These are phyloP conservation scores for Xanthoconium separans DNA, from an alignment of 1,284 basidiomycete species.

Conservation along the genomic window DNA sequence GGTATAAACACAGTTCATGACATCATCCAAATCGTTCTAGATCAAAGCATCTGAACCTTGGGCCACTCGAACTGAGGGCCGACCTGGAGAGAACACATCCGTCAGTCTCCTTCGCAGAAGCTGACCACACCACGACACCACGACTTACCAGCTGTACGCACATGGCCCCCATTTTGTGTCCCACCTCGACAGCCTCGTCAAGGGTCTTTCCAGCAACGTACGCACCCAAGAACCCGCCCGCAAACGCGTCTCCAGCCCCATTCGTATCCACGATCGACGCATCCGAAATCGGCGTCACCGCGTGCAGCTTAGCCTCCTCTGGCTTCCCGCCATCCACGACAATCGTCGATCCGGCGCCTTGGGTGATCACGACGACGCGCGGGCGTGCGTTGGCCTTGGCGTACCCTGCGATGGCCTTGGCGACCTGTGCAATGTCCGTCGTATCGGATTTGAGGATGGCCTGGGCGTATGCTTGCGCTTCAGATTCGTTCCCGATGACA, in stretches of 20 bases:
- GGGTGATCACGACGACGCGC: conserved; percentile 90
- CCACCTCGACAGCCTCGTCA: conserved; percentile 80
- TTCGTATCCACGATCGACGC: conserved; percentile 95
- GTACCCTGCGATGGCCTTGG: conserved; percentile 67
- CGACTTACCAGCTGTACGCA: conserved; percentile 78
- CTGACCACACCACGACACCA: neutral
- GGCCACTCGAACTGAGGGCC: conserved; percentile 81
- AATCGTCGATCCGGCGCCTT: conserved; percentile 82
- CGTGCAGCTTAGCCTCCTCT: conserved; percentile 47
- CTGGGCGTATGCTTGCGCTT: conserved; percentile 86
- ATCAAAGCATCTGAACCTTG: conserved; percentile 66
- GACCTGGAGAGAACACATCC: conserved; percentile 43
- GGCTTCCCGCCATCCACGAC: conserved; percentile 67
- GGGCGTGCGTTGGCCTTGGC: conserved; percentile 76
- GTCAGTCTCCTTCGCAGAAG: neutral
- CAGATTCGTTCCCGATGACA: conserved; percentile 92
- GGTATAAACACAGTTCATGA: conserved; percentile 5
- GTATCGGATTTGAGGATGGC: conserved; percentile 59
- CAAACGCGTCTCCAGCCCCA: conserved; percentile 98
- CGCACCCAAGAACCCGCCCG: conserved; percentile 95
- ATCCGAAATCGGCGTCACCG: conserved; percentile 62
- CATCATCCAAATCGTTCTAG: neutral
- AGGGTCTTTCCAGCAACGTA: conserved; percentile 79
- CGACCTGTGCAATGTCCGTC: conserved; percentile 68
- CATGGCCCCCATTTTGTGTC: conserved; percentile 90